Base-by-base conservation (phyloP, 169 alveolate species). In the Babesia ovis region DNA sequence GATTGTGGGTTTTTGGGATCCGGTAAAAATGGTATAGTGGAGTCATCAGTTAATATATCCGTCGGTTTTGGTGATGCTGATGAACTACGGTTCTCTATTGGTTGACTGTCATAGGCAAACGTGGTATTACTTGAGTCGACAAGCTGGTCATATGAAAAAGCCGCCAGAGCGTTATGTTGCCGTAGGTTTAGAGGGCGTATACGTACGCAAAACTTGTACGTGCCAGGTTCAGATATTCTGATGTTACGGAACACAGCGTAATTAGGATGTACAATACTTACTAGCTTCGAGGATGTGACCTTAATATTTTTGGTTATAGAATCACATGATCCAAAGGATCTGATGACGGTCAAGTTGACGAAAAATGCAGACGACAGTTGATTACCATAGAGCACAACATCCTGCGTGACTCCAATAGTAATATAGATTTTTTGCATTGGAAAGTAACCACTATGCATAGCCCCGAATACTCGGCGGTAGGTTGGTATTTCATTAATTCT, bases 361-460 rank as follows among this genome's bases (percentile, higher is more conserved):
- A 64, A 3, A 11, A 5, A 45, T 8, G n/a, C 51, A 3, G 41
- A 2, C 5, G 45, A 9, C 54, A 70, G 0, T 6, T 25, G 16
- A 27, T 16, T 43, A 0, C 83, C 87, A 22, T 68, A 45, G 8
- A 79, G 18, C 18, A 34, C 58, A 18, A 79, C 66, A 46, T 79
- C 76, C 48, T 79, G 82, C 4, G 18, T 16, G 8, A 48, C 37
- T 1, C 27, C 61, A 1, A 67, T 41, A 46, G 23, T 46, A 45
- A 69, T 18, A 39, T 31, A 50, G 0, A 57, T 0, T 32, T 45
- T 57, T 37, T 69, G 83, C 68, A 53, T 61, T 45, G 50, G 59
- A 48, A 34, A 79, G 20, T 53, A 14, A 20, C 87, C 87, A 5
- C 59, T 68, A 31, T 34, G 64, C 20, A 42, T 25, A 2, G 42